Percentiles rank a stretch among this genome's conserved stretches.
phyloP scores from a whole-genome alignment of 306 rosid genomes.

The Rosa lucieae region DNA sequence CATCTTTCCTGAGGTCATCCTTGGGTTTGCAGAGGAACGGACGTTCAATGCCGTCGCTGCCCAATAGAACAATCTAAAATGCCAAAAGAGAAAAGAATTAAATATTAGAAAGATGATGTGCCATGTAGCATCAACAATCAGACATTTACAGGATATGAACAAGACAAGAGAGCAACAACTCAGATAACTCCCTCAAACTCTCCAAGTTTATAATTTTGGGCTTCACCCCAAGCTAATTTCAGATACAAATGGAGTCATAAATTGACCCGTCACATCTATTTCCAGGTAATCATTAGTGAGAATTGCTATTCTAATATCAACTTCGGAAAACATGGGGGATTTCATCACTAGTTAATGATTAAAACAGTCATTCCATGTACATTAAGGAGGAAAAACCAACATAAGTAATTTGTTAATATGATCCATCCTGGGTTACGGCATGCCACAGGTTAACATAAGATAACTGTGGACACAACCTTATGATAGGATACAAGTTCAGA shows the following conservation, averaged over 20 bases:
- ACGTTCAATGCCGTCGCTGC: slow-evolving; percentile 88
- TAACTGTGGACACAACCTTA: slow-evolving; percentile 11
- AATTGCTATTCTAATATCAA: background rate
- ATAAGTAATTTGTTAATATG: slow-evolving; percentile 1
- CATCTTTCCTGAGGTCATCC: slow-evolving; percentile 98
- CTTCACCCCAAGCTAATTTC: background rate
- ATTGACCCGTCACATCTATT: background rate
- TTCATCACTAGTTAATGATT: background rate
- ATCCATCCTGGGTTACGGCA: background rate
- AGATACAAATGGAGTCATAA: background rate
- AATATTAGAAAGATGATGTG: slow-evolving; percentile 25
- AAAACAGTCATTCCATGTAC: background rate
- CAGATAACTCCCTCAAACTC: slow-evolving; percentile 20
- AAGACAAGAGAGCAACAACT: slow-evolving; percentile 11
- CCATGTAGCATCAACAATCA: background rate
- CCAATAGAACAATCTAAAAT: slow-evolving; percentile 78
- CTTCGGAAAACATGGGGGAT: background rate
- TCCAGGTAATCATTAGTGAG: background rate
- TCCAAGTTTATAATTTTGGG: background rate
- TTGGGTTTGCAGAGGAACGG: slow-evolving; percentile 96
- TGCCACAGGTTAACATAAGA: slow-evolving; percentile 10
- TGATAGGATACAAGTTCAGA: slow-evolving; percentile 8
- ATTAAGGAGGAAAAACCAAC: slow-evolving; percentile 4
- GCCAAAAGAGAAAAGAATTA: slow-evolving; percentile 15
- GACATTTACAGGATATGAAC: slow-evolving; percentile 12